Percentiles rank a stretch among this genome's conserved stretches.
These are phyloP conservation scores for Solanum raphanifolium DNA, from an alignment of 257 asterid species.

Conservation along the genomic window DNA sequence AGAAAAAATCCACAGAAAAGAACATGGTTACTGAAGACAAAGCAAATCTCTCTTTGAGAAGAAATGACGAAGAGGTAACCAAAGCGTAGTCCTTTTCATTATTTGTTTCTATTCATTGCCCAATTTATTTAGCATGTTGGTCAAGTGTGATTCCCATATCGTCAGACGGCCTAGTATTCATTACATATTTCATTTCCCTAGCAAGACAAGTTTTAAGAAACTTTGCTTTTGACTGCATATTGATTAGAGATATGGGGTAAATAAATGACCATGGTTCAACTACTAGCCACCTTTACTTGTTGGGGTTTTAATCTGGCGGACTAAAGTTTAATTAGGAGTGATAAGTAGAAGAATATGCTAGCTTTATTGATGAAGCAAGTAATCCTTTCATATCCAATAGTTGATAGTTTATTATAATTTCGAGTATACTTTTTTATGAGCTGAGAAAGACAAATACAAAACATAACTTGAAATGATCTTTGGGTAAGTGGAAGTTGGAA, in stretches of 20 bases:
- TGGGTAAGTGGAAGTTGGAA: background rate
- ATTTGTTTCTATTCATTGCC: background rate
- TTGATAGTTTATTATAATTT: background rate
- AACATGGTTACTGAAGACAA: conserved; percentile 40
- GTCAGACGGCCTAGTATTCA: background rate
- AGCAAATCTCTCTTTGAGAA: conserved; percentile 30
- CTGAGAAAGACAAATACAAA: background rate
- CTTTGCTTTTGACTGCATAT: background rate
- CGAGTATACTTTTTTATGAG: background rate
- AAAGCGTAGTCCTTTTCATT: conserved; percentile 12
- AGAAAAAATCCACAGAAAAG: conserved; percentile 62
- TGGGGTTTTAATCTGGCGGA: background rate
- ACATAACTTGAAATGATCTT: background rate
- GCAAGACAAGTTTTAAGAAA: background rate
- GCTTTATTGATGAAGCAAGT: background rate
- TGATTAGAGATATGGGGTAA: background rate
- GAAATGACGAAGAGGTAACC: conserved; percentile 41
- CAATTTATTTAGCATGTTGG: background rate
- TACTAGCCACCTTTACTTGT: background rate
- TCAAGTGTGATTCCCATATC: background rate
- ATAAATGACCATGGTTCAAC: background rate
- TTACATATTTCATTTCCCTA: background rate
- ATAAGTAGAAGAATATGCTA: background rate
- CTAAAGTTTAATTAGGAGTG: background rate
- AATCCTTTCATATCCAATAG: background rate